Evolutionary conservation across 371 early-diverging fungal genomes (phyloP).

Genomic region (Mucor racemosus): DNA sequence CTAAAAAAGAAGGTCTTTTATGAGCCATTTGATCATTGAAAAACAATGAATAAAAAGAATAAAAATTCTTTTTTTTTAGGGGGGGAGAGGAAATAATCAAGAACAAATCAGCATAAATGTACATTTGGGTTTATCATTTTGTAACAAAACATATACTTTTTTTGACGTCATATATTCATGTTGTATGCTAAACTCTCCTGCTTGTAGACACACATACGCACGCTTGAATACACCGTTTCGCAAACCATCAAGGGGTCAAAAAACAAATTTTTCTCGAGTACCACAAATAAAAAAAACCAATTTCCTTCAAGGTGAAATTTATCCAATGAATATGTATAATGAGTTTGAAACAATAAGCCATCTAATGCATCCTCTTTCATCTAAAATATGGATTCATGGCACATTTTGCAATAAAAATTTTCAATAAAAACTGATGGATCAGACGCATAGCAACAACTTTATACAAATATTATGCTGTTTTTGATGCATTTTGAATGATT

Average conservation of each 20-base stretch:
- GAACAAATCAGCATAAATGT: not conserved
- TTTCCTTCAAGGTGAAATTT: constrained; percentile 20
- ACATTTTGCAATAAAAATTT: not conserved
- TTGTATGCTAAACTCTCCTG: not conserved
- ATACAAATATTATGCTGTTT: not conserved
- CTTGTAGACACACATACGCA: not conserved
- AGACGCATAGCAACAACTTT: not conserved
- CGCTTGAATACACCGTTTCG: not conserved
- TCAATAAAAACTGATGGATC: not conserved
- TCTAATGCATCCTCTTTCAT: constrained; percentile 26
- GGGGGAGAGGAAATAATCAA: not conserved
- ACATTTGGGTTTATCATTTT: not conserved
- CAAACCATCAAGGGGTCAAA: constrained; percentile 10
- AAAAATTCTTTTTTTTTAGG: not conserved
- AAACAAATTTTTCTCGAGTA: constrained; percentile 13
- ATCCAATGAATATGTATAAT: constrained; percentile 13
- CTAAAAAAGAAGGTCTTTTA: not conserved
- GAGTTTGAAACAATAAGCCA: constrained; percentile 35
- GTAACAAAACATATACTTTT: not conserved
- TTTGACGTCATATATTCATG: constrained; percentile 5
- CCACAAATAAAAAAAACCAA: constrained; percentile 17
- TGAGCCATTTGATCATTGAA: not conserved
- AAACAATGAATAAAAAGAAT: not conserved
- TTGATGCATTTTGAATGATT: not conserved
- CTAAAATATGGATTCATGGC: not conserved